Evolutionary conservation across 108 stramenopile species (phyloP), one percentile per base, ranked within the genome.

Genomic region (Conticribra weissflogii): DNA sequence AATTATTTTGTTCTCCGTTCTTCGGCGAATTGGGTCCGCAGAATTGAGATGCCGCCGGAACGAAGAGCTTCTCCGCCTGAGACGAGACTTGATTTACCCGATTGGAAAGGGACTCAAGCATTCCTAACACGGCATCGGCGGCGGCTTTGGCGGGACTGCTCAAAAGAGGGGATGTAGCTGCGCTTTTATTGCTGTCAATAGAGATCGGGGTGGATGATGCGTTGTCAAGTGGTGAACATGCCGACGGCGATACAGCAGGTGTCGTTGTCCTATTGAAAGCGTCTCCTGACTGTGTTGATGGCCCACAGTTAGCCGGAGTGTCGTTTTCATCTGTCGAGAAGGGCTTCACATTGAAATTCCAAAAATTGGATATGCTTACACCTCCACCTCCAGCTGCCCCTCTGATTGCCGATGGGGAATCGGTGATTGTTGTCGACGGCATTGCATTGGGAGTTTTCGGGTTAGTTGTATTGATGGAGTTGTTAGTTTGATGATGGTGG

Each of bases 141-240:
- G 68, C 68, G 17, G 68, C 58, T 36, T 69, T 69, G 47, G 68
- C 68, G 18, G 70, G 57, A 21, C 33, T 58, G 3, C 32, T 33
- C 33, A 58, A 58, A 12, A 41, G 36, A 16, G 57, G 18, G 3
- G 57, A 58, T 2, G 57, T 33, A 5, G 15, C 0, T 0, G 29
- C 17, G 34, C 21, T 33, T 9, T 54, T 27, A 24, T 7, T 54
- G 3, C 23, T n/a, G n/a, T n/a, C n/a, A n/a, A n/a, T n/a, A n/a
- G n/a, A n/a, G n/a, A n/a, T n/a, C n/a, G n/a, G n/a, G n/a, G n/a
- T n/a, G n/a, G n/a, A n/a, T n/a, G n/a, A n/a, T n/a, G n/a, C n/a
- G n/a, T n/a, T n/a, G n/a, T n/a, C n/a, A n/a, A n/a, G n/a, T n/a
- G n/a, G n/a, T n/a, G n/a, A n/a, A n/a, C n/a, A n/a, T n/a, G n/a